Conservation (phyloP, 768 basidiomycete species). For the Mycena epipterygia region DNA sequence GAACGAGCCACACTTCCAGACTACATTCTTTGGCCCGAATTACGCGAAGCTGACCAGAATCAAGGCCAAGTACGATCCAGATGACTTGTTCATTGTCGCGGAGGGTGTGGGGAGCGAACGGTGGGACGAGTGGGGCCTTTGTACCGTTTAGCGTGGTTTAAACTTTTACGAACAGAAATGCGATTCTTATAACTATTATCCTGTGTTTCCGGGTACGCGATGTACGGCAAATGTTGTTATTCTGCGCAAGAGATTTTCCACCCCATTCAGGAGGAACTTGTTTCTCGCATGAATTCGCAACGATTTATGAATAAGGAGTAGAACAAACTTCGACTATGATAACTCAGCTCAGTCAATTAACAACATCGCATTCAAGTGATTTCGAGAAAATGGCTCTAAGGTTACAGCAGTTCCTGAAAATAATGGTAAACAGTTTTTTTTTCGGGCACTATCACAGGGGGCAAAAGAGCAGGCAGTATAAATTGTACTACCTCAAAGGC, state of each 20-base stretch:
- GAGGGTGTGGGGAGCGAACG: constrained; percentile 48
- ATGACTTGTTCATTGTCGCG: constrained; percentile 48
- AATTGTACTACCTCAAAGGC: no score
- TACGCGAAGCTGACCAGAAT: constrained; percentile 44
- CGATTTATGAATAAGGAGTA: not conserved
- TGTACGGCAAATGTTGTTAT: not conserved
- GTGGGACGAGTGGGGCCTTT: constrained; percentile 48
- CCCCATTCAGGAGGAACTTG: constrained; percentile 6
- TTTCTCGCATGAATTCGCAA: constrained; percentile 3
- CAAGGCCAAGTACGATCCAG: constrained; percentile 48
- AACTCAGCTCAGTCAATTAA: no score
- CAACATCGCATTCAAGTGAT: no score
- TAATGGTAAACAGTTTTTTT: no score
- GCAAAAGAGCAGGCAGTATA: no score
- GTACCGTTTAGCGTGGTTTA: constrained; percentile 29
- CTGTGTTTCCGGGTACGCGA: constrained; percentile 10
- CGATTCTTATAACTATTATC: constrained; percentile 12
- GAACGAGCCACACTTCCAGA: constrained; percentile 44
- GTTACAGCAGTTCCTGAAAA: no score
- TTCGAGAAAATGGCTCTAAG: no score
- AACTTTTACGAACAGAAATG: constrained; percentile 16
- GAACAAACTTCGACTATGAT: no score
- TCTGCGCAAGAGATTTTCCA: constrained; percentile 2
- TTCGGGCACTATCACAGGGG: no score
- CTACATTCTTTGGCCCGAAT: constrained; percentile 49